Percentiles rank a stretch among this genome's conserved stretches.
phyloP scores from a whole-genome alignment of 176 grass and related monocot species.

The Leersia perrieri region DNA sequence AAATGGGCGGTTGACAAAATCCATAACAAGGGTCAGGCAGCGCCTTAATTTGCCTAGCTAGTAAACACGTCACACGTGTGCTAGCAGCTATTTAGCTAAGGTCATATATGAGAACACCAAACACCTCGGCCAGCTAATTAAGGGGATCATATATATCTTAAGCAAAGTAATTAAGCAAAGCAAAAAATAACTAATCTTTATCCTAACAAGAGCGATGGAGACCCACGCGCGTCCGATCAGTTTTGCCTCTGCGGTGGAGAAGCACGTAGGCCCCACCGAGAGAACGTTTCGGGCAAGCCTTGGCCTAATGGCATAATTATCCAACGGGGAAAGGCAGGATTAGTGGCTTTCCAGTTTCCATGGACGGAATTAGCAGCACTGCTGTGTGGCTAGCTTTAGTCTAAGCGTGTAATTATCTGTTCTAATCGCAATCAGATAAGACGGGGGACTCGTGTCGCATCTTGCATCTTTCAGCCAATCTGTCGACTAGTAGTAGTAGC shows the following conservation, averaged over 20 bases:
- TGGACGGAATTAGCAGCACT: slow-evolving; percentile 34
- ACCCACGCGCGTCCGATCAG: not conserved
- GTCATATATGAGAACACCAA: not conserved
- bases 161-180: slow-evolving; percentile 5
- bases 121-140: slow-evolving; percentile 2
- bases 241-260: slow-evolving; percentile 10
- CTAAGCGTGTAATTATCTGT: slow-evolving; percentile 33
- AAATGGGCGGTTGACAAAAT: not conserved
- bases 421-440: slow-evolving; percentile 15
- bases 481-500: not conserved
- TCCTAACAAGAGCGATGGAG: slow-evolving; percentile 20
- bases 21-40: not conserved
- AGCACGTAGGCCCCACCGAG: slow-evolving; percentile 16
- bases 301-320: slow-evolving; percentile 31
- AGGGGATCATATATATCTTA: not conserved
- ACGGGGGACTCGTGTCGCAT: not conserved
- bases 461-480: not conserved
- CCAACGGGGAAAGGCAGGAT: slow-evolving; percentile 7
- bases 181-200: slow-evolving; percentile 15
- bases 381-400: slow-evolving; percentile 26
- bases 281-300: slow-evolving; percentile 32
- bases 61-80: slow-evolving; percentile 1
- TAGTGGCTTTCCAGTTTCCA: slow-evolving; percentile 27
- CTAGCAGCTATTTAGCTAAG: not conserved
- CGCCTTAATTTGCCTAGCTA: not conserved